A percentile compares a stretch with the other conserved stretches of the same genome.
These are phyloP conservation scores for Aspergillus nidulans DNA, from an alignment of 495 filamentous ascomycete species.

Conservation along the genomic window DNA sequence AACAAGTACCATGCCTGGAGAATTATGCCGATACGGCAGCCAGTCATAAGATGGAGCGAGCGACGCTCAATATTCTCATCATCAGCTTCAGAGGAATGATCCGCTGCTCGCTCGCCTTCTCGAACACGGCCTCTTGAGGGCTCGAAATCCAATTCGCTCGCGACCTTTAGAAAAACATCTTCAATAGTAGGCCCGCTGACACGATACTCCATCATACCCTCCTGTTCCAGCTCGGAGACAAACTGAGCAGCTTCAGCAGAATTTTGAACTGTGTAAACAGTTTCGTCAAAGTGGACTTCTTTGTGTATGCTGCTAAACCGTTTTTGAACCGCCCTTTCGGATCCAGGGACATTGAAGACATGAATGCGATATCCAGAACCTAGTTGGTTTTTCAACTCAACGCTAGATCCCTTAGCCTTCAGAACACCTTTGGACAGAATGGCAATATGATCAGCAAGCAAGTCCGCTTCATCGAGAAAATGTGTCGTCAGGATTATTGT, in stretches of 20 bases:
- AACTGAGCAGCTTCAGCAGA: constrained; percentile 60
- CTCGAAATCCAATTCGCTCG: constrained; percentile 51
- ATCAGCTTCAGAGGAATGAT: neutral
- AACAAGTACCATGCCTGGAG: constrained; percentile 70
- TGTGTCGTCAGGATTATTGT: constrained; percentile 85
- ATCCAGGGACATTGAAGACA: constrained; percentile 50
- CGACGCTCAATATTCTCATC: constrained; percentile 10
- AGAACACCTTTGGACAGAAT: constrained; percentile 70
- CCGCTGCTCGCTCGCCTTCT: neutral
- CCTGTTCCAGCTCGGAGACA: constrained; percentile 60
- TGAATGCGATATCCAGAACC: constrained; percentile 76
- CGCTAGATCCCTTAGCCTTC: constrained; percentile 68
- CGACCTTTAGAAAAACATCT: constrained; percentile 80
- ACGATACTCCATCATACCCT: constrained; percentile 63
- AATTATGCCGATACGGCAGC: constrained; percentile 57
- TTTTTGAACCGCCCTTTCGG: constrained; percentile 25
- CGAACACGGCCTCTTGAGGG: constrained; percentile 29
- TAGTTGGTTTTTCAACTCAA: constrained; percentile 65
- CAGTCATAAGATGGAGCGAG: constrained; percentile 59
- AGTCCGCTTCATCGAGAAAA: constrained; percentile 74
- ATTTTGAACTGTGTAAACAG: constrained; percentile 60
- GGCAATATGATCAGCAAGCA: constrained; percentile 72
- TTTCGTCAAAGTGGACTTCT: constrained; percentile 61
- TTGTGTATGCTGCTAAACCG: constrained; percentile 51
- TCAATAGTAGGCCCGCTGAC: constrained; percentile 83